These are phyloP conservation scores for Leucosporidium scottii DNA, from an alignment of 768 basidiomycete genomes.

Conservation along the genomic window DNA sequence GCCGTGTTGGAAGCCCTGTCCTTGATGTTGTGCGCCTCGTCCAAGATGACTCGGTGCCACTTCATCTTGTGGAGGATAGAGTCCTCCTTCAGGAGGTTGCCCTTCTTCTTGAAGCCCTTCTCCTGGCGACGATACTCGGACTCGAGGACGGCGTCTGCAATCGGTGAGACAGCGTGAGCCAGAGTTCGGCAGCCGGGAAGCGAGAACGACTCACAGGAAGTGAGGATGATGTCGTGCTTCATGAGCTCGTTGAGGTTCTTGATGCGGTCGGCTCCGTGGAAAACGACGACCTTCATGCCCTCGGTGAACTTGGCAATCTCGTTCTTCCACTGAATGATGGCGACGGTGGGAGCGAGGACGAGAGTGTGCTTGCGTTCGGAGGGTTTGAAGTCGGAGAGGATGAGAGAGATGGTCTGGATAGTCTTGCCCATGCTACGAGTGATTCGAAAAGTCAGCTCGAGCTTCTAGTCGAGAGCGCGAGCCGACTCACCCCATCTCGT, in stretches of 20 bases:
- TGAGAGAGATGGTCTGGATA: slow-evolving; percentile 87
- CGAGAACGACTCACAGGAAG: slow-evolving; percentile 51
- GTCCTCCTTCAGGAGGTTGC: slow-evolving; percentile 73
- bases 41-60: slow-evolving; percentile 73
- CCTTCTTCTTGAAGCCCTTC: slow-evolving; percentile 81
- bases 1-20: slow-evolving; percentile 90
- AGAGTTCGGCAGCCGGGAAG: not conserved
- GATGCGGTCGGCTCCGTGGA: slow-evolving; percentile 29
- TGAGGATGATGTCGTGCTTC: slow-evolving; percentile 83
- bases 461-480: not conserved
- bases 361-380: slow-evolving; percentile 64
- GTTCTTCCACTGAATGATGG: slow-evolving; percentile 78
- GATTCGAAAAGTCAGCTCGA: not conserved
- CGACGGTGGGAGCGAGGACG: slow-evolving; percentile 65
- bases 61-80: slow-evolving; percentile 74
- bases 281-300: slow-evolving; percentile 71
- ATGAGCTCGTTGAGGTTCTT: slow-evolving; percentile 56
- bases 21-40: slow-evolving; percentile 87
- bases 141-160: slow-evolving; percentile 83
- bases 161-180: slow-evolving; percentile 6
- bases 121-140: slow-evolving; percentile 89
- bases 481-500: slow-evolving; percentile 44
- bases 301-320: slow-evolving; percentile 82
- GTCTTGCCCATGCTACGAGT: slow-evolving; percentile 75
- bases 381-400: slow-evolving; percentile 57